Base-by-base conservation (phyloP, 2,329 filamentous ascomycete genomes). In the Hymenoscyphus scutula region DNA sequence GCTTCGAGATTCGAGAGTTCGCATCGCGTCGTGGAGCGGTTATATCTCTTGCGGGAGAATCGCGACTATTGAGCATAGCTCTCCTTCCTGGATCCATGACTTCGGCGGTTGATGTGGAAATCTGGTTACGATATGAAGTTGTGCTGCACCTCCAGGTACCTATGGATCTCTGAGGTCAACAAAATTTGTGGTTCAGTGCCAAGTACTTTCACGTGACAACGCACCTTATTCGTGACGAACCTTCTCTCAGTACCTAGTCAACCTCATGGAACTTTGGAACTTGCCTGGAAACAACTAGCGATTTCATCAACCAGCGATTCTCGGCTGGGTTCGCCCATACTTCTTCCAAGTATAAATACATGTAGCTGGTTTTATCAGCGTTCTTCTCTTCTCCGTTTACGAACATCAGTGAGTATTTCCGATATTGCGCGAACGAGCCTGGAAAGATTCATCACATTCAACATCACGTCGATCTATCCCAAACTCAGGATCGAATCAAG, bases 1-100 rank as follows among this genome's bases (percentile, higher is more conserved):
- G 75, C 72, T 88, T 88, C 60, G 81, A 80, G 69, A 88, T 79
- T 69, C 86, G 83, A 61, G 75, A 82, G 70, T 77, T 81, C 58
- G 79, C 74, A 73, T 88, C 84, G 69, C 79, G 77, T 69, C 84
- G 80, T 6, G 85, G 84, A 51, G 80, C 81, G 34, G 81, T 83
- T 64, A 84, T 77, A 69, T 86, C 80, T 70, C 80, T 78, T 58
- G 68, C 75, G 55, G 75, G 74, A 27, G 82, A 80, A 38, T 62
- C 64, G 10, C 70, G 68, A 32, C 71, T 67, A 25, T 61, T 62
- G 32, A 73, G 67, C 70, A 73, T 71, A 5, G 72, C 70, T 66
- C 58, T 71, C 57, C 72, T 67, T 60, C 67, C 71, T 11, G 71
- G 69, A 67, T 74, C 70, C 72, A 74, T 74, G 29, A 27, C 61